Base-by-base conservation (phyloP, 495 filamentous ascomycete genomes). In the Penicillium goetzii region DNA sequence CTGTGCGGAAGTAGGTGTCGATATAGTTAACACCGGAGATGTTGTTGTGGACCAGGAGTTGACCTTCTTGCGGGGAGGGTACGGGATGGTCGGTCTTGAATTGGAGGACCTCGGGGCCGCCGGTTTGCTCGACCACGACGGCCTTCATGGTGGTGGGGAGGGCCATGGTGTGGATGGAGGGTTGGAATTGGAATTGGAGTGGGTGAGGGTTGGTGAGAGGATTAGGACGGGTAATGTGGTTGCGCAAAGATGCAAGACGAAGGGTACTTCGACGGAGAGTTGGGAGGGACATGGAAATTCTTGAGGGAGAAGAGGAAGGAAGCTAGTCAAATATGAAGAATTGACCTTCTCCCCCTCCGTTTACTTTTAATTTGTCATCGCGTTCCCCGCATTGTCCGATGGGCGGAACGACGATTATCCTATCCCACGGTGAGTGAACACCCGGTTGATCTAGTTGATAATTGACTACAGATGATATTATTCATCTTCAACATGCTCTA, bases 1-100 rank as follows among this genome's bases (percentile, higher is more conserved):
- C 95, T 11, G 86, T 88, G 66, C 94, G 92, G 87, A 93, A 96
- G 76, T 98, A 97, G 47, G 89, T 90, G 66, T 80, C 76, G 73
- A 97, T 97, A 77, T 87, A 98, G 76, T 98, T 97, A 58, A 98
- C 80, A 19, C 94, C 94, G 49, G 91, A 84, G 69, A 86, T 90
- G 59, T 91, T 86, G 72, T 97, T 97, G 76, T 91, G 90, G 51
- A 98, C 85, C 3, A 98, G 84, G 32, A 97, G 63, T 61, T 97
- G 82, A 51, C 87, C 89, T 45, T 89, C 86, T 56, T 85, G 76
- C 32, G 88, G 86, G 26, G 81, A 77, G 0, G 94, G 92, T 11
- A 97, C 88, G 23, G 92, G 92, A 5, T 93, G 72, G 67, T 92
- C 85, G 52, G 87, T 86, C 70, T 82, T 88, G 76, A 90, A 87